Evolutionary conservation across 1,284 basidiomycete genomes (phyloP).

Genomic region (Sphaerobolus stellatus): DNA sequence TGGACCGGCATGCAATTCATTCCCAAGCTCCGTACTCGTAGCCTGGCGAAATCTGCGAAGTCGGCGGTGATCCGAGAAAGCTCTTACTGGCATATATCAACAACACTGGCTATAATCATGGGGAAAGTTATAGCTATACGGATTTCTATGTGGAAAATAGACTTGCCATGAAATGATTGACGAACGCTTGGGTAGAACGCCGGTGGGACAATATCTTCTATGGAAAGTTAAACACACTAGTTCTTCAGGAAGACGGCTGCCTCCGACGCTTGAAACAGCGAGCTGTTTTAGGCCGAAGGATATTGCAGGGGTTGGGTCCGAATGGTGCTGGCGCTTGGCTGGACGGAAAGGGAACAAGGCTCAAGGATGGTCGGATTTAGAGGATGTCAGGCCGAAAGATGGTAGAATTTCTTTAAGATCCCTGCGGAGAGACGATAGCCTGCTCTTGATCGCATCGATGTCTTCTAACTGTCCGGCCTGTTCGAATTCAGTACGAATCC

Average conservation of each 20-base stretch:
- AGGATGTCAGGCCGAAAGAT: conserved; percentile 3
- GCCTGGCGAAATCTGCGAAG: too few relatives aligned
- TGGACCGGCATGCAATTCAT: too few relatives aligned
- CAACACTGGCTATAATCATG: too few relatives aligned
- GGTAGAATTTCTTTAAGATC: conserved; percentile 13
- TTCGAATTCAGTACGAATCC: conserved; percentile 74
- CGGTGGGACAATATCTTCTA: too few relatives aligned
- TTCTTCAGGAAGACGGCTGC: not conserved
- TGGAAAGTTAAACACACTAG: too few relatives aligned
- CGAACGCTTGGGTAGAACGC: too few relatives aligned
- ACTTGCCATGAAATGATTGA: not conserved
- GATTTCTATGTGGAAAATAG: not conserved
- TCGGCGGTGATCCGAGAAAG: too few relatives aligned
- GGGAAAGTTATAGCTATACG: not conserved
- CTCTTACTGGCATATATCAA: too few relatives aligned
- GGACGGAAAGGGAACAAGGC: not conserved
- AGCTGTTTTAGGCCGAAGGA: not conserved
- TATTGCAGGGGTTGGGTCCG: not conserved
- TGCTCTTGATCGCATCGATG: conserved; percentile 31
- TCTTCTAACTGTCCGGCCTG: conserved; percentile 57
- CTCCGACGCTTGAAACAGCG: not conserved
- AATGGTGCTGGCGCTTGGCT: not conserved
- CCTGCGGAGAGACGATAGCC: conserved; percentile 7
- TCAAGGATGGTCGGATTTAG: not conserved
- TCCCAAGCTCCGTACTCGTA: too few relatives aligned